These are phyloP conservation scores for Lentinula edodes DNA, from an alignment of 768 basidiomycete species.

Conservation along the genomic window DNA sequence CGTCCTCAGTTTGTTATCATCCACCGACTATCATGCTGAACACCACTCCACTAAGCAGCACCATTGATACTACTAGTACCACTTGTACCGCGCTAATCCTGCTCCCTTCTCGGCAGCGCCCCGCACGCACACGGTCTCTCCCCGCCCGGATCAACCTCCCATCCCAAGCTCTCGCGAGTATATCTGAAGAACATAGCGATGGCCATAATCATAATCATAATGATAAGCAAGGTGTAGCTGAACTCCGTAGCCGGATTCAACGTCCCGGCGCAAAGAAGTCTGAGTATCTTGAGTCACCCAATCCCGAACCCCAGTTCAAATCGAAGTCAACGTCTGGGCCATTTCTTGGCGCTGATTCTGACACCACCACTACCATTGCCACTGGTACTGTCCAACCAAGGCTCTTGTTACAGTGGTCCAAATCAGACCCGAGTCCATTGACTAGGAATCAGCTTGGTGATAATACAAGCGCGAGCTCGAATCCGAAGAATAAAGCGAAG, in stretches of 20 bases:
- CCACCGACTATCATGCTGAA: too few species aligned
- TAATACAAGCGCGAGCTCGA: neutral
- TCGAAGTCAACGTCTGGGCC: too few species aligned
- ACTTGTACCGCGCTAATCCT: too few species aligned
- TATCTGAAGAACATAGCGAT: neutral
- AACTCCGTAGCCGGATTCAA: too few species aligned
- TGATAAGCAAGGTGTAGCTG: too few species aligned
- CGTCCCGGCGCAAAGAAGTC: too few species aligned
- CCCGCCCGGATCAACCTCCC: neutral
- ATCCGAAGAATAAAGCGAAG: neutral
- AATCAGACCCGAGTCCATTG: neutral
- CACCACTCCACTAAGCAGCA: neutral
- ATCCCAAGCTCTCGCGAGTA: neutral
- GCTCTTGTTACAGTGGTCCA: neutral
- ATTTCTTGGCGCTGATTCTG: too few species aligned
- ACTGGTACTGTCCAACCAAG: neutral
- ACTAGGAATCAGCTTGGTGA: neutral
- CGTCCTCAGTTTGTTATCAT: too few species aligned
- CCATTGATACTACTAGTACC: neutral
- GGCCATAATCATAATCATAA: neutral
- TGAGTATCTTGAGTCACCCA: too few species aligned
- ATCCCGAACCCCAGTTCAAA: too few species aligned
- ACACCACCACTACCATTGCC: neutral
- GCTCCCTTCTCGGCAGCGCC: neutral
- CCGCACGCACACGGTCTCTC: neutral